Evolutionary conservation across 345 rosid species (phyloP).

Genomic region (Pistacia vera): DNA sequence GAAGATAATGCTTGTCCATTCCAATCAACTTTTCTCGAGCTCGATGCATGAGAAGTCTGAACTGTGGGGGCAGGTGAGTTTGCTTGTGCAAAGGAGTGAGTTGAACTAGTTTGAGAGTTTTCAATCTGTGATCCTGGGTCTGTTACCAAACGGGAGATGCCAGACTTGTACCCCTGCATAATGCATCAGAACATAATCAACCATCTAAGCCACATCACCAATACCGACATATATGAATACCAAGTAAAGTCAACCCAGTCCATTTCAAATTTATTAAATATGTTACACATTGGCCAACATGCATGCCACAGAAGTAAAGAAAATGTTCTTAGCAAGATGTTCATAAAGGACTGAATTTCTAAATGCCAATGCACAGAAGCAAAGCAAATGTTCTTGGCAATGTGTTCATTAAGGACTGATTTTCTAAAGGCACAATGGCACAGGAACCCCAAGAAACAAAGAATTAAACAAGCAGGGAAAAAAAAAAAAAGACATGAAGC

Average conservation of each 20-base stretch:
- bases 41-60: constrained; percentile 37
- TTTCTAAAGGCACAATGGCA: neutral
- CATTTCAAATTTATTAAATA: neutral
- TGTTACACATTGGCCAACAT: neutral
- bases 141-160: constrained; percentile 29
- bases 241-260: neutral
- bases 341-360: constrained; percentile 7
- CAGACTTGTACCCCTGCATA: constrained; percentile 53
- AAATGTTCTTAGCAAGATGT: constrained; percentile 8
- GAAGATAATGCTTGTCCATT: constrained; percentile 42
- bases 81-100: constrained; percentile 30
- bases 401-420: constrained; percentile 1
- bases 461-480: neutral
- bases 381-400: neutral
- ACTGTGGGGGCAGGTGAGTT: constrained; percentile 32
- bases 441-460: neutral
- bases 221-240: neutral
- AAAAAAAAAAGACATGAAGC: constrained; percentile 7
- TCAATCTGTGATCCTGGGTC: constrained; percentile 39
- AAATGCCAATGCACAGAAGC: neutral
- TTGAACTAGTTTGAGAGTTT: constrained; percentile 38
- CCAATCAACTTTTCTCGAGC: constrained; percentile 35
- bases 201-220: constrained; percentile 9
- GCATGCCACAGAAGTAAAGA: neutral
- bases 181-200: constrained; percentile 9